A percentile compares a stretch with the other conserved stretches of the same genome.
These are phyloP conservation scores for Venturia oleaginea DNA, from an alignment of 2,329 filamentous ascomycete genomes.

Conservation along the genomic window DNA sequence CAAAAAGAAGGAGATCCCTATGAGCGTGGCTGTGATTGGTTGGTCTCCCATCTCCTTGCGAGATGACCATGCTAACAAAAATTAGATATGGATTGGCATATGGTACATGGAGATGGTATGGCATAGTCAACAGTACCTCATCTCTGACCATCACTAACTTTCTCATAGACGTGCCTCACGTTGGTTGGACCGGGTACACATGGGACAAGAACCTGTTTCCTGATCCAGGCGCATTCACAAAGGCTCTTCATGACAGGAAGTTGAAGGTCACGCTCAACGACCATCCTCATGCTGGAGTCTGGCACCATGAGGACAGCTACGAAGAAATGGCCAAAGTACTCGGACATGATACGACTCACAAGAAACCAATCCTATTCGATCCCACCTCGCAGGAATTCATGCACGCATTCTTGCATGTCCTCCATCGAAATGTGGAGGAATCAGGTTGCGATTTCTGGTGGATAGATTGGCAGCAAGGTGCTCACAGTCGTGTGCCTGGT, in stretches of 20 bases:
- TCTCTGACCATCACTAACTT: background rate
- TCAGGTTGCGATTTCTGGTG: conserved; percentile 56
- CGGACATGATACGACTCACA: conserved; percentile 40
- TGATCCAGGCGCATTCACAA: conserved; percentile 43
- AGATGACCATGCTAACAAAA: background rate
- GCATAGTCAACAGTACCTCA: too few relatives aligned
- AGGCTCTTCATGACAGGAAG: conserved; percentile 41
- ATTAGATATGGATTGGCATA: conserved; percentile 57
- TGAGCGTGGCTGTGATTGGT: conserved; percentile 48
- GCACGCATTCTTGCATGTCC: conserved; percentile 49
- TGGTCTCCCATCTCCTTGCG: background rate
- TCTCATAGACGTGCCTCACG: conserved; percentile 22
- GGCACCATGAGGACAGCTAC: conserved; percentile 49
- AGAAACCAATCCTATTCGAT: conserved; percentile 48
- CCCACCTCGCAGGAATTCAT: conserved; percentile 45
- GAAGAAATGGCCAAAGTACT: conserved; percentile 44
- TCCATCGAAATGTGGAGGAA: conserved; percentile 47
- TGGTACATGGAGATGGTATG: conserved; percentile 28
- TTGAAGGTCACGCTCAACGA: conserved; percentile 52
- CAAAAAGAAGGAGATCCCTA: conserved; percentile 40
- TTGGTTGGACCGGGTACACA: conserved; percentile 52
- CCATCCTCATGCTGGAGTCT: conserved; percentile 52
- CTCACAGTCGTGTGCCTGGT: conserved; percentile 44
- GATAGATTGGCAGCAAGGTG: conserved; percentile 60
- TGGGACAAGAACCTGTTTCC: conserved; percentile 53